Base-by-base conservation (phyloP, 306 rosid species). In the Geum urbanum region DNA sequence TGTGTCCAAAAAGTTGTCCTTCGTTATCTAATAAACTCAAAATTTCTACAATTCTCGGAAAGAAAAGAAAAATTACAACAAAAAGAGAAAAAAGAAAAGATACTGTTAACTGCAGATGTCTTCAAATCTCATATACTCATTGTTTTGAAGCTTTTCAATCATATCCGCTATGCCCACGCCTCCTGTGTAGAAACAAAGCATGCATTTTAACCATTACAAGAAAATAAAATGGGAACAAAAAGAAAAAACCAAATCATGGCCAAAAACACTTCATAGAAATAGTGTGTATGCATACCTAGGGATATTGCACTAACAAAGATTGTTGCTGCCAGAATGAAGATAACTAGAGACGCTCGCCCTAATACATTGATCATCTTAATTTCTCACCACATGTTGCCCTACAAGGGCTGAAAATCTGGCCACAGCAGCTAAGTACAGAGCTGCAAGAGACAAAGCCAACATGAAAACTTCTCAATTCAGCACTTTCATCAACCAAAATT, bases 81-180 rank as follows among this genome's bases (percentile, higher is more conserved):
- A n/a, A n/a, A n/a, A n/a, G n/a, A n/a, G n/a, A 5, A 7, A 27
- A 57, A 58, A 58, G 32, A 58, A 22, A 12, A 9, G 7, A 56
- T 10, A 39, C 63, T 63, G 27, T 37, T 70, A 79, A 24, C 51
- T 78, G 88, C 97, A 91, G 11, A 91, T 78, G 70, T 89, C 56
- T 72, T 88, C 89, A 76, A 88, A 88, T 15, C 96, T 96, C 97
- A 91, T 85, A 24, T 85, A 87, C 37, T 82, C 92, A 9, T 85
- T 64, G 73, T 51, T 68, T 48, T 77, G 32, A 73, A 88, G 80
- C 83, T 82, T 84, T 22, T 66, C 70, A 11, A 88, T 62, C 83
- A 80, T 82, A 44, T 79, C 60, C 72, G 74, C 74, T 57, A 91
- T 76, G 61, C 97, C 96, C 40, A 91, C 85, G 58, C 97, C 92